phyloP scores from a whole-genome alignment of 1,139 yeast genomes.

The Eremothecium sinecaudum region DNA sequence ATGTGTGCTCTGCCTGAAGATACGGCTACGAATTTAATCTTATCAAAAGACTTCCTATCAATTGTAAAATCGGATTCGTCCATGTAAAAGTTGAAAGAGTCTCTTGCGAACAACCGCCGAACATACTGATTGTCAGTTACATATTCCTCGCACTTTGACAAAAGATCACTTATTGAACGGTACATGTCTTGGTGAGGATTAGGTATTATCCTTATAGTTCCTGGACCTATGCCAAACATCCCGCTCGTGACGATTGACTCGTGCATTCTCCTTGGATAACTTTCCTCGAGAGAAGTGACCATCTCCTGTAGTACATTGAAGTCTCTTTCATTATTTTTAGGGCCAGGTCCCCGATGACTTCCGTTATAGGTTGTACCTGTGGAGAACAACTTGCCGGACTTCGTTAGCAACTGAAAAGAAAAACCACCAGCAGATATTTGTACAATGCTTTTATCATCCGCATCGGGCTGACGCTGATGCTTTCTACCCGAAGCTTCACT shows the following conservation, averaged over 20 bases:
- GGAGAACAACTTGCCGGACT: constrained; percentile 43
- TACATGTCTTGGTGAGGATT: constrained; percentile 25
- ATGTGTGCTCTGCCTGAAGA: constrained; percentile 62
- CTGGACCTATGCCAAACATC: constrained; percentile 2
- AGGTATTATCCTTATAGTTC: neutral
- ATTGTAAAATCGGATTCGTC: constrained; percentile 8
- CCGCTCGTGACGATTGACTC: constrained; percentile 20
- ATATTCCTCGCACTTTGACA: constrained; percentile 15
- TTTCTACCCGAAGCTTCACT: constrained; percentile 11
- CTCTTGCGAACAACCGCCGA: constrained; percentile 25
- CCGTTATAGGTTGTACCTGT: constrained; percentile 48
- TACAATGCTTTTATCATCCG: constrained; percentile 35
- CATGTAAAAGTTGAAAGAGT: constrained; percentile 18
- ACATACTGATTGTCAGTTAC: constrained; percentile 24
- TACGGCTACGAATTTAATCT: constrained; percentile 38
- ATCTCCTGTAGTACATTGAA: constrained; percentile 27
- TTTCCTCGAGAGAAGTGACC: constrained; percentile 18
- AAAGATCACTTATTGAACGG: constrained; percentile 18
- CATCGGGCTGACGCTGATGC: constrained; percentile 4
- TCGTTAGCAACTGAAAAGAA: constrained; percentile 51
- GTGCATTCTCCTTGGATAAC: constrained; percentile 6
- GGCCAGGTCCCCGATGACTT: constrained; percentile 33
- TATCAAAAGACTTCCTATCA: constrained; percentile 13
- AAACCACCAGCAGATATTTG: constrained; percentile 62
- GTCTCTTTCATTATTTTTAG: constrained; percentile 31